Conservation (phyloP, 768 basidiomycete species). For the Pulveroboletus sp. region DNA sequence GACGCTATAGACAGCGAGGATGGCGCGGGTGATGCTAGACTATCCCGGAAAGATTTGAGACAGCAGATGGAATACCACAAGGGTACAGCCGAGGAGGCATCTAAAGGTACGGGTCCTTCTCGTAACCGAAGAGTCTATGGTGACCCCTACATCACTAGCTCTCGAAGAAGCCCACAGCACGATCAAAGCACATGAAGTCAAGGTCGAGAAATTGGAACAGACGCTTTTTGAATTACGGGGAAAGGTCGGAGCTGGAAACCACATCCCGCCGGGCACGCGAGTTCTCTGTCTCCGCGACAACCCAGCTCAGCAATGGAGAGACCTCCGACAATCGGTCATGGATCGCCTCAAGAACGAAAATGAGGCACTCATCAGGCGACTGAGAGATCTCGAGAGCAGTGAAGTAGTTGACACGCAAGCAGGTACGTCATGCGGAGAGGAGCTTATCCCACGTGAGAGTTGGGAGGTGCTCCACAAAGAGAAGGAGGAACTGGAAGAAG, state of each 20-base stretch:
- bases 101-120: conserved; percentile 34
- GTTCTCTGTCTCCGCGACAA: conserved; percentile 70
- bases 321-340: conserved; percentile 68
- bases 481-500: conserved; percentile 60
- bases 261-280: conserved; percentile 66
- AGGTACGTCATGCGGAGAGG: conserved; percentile 11
- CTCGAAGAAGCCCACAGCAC: conserved; percentile 38
- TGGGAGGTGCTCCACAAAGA: conserved; percentile 70
- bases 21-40: conserved; percentile 12
- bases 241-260: conserved; percentile 69
- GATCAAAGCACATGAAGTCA: conserved; percentile 38
- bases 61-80: conserved; percentile 37
- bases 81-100: conserved; percentile 33
- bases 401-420: conserved; percentile 23
- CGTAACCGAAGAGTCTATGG: background rate
- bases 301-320: conserved; percentile 79
- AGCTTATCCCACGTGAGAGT: conserved; percentile 70
- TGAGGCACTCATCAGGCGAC: conserved; percentile 63
- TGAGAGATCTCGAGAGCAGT: conserved; percentile 56
- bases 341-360: conserved; percentile 81
- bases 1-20: conserved; percentile 40
- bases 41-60: conserved; percentile 36
- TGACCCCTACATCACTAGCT: conserved; percentile 31
- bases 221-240: conserved; percentile 72
- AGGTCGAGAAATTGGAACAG: conserved; percentile 73